Conservation (phyloP, 2,329 filamentous ascomycete species). For the Aspergillus sp. region DNA sequence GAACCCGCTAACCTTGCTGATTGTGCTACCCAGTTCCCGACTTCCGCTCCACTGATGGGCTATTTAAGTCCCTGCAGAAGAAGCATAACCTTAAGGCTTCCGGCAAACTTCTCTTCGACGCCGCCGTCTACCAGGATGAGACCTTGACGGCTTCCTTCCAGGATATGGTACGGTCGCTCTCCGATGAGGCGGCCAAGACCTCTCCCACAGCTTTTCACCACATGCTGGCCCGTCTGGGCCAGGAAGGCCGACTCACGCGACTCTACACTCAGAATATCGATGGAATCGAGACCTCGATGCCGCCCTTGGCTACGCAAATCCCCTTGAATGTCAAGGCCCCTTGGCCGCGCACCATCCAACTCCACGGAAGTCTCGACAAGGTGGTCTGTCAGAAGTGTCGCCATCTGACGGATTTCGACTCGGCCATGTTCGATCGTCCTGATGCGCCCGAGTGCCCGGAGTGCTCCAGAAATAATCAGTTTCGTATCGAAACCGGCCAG, state of each 20-base stretch:
- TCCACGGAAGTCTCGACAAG: slow-evolving; percentile 89
- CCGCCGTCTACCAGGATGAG: slow-evolving; percentile 93
- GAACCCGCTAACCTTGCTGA: slow-evolving; percentile 5
- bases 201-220: slow-evolving; percentile 88
- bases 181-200: slow-evolving; percentile 71
- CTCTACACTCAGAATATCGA: slow-evolving; percentile 98
- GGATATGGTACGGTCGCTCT: slow-evolving; percentile 89
- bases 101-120: slow-evolving; percentile 94
- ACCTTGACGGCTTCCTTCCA: slow-evolving; percentile 87
- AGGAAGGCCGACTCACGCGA: slow-evolving; percentile 81
- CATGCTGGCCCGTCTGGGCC: slow-evolving; percentile 82
- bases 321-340: slow-evolving; percentile 81
- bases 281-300: slow-evolving; percentile 81
- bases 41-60: slow-evolving; percentile 85
- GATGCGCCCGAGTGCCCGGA: slow-evolving; percentile 74
- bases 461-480: slow-evolving; percentile 71
- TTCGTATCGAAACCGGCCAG: slow-evolving; percentile 77
- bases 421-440: slow-evolving; percentile 77
- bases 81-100: slow-evolving; percentile 91
- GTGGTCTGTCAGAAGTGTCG: slow-evolving; percentile 97
- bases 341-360: slow-evolving; percentile 89
- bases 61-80: slow-evolving; percentile 80
- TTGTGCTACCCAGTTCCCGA: slow-evolving; percentile 67
- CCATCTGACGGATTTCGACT: slow-evolving; percentile 71
- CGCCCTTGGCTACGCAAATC: slow-evolving; percentile 74